Conservation (phyloP, 176 grass and related monocot species). For the Avena insularis region DNA sequence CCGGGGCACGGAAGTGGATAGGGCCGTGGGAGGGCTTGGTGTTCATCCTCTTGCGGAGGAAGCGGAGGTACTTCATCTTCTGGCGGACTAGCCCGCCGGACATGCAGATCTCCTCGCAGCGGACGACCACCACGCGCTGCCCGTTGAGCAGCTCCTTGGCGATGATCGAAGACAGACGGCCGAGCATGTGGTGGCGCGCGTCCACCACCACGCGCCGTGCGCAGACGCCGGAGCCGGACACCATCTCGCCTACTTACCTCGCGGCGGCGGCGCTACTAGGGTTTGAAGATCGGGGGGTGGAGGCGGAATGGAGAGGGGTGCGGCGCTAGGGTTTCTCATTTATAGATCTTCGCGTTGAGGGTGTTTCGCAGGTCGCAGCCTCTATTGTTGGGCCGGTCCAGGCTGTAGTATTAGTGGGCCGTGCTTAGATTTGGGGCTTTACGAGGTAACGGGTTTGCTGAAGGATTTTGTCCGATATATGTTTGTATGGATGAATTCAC, state of each 20-base stretch:
- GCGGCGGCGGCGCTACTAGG: conserved; percentile 47
- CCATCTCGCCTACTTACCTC: conserved; percentile 59
- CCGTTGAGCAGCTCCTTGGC: conserved; percentile 94
- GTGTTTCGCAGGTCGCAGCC: background rate
- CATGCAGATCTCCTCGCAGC: conserved; percentile 95
- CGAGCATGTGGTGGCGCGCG: conserved; percentile 91
- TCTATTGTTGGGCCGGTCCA: conserved; percentile 4
- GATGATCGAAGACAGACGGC: conserved; percentile 73
- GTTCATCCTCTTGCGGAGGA: conserved; percentile 97
- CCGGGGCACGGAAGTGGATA: conserved; percentile 85
- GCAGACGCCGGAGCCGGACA: conserved; percentile 81
- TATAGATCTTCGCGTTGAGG: conserved; percentile 41
- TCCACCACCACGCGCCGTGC: conserved; percentile 74
- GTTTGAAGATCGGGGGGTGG: conserved; percentile 34
- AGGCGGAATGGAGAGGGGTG: conserved; percentile 11
- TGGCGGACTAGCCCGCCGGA: conserved; percentile 87
- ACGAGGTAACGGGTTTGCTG: background rate
- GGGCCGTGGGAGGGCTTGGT: conserved; percentile 94
- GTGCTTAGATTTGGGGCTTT: background rate
- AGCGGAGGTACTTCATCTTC: conserved; percentile 97
- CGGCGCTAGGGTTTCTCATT: conserved; percentile 43
- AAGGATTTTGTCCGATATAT: background rate
- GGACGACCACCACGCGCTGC: conserved; percentile 82
- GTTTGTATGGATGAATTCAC: too few species aligned
- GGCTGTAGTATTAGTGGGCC: background rate